phyloP scores from a whole-genome alignment of 192 early-diverging fungal genomes.

The Linnemannia hyalina region DNA sequence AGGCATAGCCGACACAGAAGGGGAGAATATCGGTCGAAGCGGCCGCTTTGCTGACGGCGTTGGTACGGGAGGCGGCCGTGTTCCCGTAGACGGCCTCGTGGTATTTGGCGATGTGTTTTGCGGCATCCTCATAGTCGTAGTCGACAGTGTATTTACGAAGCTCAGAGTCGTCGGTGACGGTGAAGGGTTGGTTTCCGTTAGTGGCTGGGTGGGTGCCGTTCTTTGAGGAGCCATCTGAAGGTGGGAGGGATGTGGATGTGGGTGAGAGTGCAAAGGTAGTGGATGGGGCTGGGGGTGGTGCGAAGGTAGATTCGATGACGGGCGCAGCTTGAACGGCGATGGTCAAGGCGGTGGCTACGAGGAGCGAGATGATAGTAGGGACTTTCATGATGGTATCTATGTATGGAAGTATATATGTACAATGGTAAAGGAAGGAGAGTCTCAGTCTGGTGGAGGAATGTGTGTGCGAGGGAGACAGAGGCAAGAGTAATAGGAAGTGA shows the following conservation, averaged over 20 bases:
- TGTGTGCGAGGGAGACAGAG: neutral
- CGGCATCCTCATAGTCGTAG: neutral
- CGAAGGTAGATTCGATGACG: neutral
- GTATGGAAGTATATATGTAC: neutral
- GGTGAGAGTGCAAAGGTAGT: neutral
- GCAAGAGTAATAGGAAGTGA: neutral
- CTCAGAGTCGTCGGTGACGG: neutral
- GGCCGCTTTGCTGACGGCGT: neutral
- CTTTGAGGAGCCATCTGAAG: neutral
- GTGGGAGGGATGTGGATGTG: neutral
- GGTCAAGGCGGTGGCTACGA: neutral
- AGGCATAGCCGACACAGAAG: neutral
- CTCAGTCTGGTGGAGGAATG: too few relatives aligned
- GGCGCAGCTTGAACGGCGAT: neutral
- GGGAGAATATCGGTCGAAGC: neutral
- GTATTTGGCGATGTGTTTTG: neutral
- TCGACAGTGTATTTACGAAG: neutral
- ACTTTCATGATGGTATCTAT: neutral
- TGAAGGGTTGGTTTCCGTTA: neutral
- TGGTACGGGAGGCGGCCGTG: neutral
- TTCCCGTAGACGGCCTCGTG: neutral
- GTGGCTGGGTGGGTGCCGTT: neutral
- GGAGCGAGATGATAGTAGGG: neutral
- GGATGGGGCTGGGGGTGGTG: neutral
- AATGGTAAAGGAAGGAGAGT: too few relatives aligned